Evolutionary conservation across 2,329 filamentous ascomycete species (phyloP).

Genomic region (Lecanoromycetidae sp.): DNA sequence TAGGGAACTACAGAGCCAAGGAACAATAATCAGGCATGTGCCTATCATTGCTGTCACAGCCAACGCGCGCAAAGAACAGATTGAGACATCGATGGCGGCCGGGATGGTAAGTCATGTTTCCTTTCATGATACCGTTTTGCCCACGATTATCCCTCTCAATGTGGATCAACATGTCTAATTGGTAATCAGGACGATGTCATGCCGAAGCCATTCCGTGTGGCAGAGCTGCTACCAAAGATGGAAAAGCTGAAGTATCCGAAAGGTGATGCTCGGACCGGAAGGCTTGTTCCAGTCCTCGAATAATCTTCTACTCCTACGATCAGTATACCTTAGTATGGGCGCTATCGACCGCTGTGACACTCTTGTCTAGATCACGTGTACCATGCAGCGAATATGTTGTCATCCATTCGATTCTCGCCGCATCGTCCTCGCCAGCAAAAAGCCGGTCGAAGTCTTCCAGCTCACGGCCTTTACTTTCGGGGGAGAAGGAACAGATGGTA

Average conservation of each 20-base stretch:
- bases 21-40: conserved; percentile 51
- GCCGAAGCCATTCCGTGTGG: conserved; percentile 63
- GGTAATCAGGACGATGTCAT: conserved; percentile 54
- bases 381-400: neutral
- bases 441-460: conserved; percentile 13
- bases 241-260: conserved; percentile 35
- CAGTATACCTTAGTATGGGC: no score
- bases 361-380: neutral
- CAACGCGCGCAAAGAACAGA: conserved; percentile 63
- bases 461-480: conserved; percentile 10
- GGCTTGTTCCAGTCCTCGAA: no score
- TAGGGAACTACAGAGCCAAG: conserved; percentile 53
- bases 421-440: conserved; percentile 9
- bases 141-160: no score
- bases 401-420: neutral
- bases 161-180: neutral
- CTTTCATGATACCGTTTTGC: neutral
- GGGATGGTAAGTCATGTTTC: conserved; percentile 50
- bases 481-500: conserved; percentile 37
- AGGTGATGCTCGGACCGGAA: neutral
- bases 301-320: no score
- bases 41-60: conserved; percentile 61
- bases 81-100: conserved; percentile 55
- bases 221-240: conserved; percentile 56
- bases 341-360: neutral